Conservation (phyloP, 2,329 filamentous ascomycete species). For the Phaeoacremonium minimum region DNA sequence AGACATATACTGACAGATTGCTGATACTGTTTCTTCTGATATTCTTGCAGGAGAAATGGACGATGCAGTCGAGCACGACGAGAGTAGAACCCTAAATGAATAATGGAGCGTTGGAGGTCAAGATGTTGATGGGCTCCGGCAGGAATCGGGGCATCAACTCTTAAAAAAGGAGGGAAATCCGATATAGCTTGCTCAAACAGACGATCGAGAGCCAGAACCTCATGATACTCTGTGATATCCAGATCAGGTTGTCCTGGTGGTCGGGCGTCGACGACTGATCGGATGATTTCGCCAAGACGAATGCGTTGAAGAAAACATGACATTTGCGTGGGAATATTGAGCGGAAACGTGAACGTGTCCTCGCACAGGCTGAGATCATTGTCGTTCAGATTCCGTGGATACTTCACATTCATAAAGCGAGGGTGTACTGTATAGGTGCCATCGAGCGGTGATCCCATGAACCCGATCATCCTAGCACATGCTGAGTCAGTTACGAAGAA, state of each 20-base stretch:
- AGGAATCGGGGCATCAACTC: conserved; percentile 5
- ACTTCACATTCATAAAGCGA: conserved; percentile 30
- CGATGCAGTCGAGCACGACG: conserved; percentile 14
- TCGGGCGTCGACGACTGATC: conserved; percentile 13
- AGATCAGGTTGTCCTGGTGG: conserved; percentile 5
- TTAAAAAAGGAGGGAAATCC: conserved; percentile 9
- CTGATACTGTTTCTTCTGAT: conserved; percentile 4
- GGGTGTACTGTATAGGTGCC: conserved; percentile 30
- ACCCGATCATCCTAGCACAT: conserved; percentile 26
- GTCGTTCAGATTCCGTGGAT: conserved; percentile 32
- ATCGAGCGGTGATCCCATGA: conserved; percentile 28
- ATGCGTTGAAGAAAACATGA: conserved; percentile 8
- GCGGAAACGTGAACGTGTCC: conserved; percentile 7
- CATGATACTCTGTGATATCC: conserved; percentile 14
- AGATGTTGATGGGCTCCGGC: conserved; percentile 8
- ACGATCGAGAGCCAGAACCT: conserved; percentile 12
- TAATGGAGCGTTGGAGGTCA: conserved; percentile 11
- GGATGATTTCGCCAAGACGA: conserved; percentile 14
- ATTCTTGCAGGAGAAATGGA: conserved; percentile 14
- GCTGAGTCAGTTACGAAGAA: not conserved
- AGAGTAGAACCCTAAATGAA: conserved; percentile 11
- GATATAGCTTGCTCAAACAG: conserved; percentile 13
- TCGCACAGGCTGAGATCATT: conserved; percentile 24
- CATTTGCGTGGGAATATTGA: not conserved
- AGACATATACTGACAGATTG: not conserved